phyloP scores from a whole-genome alignment of 768 basidiomycete species.

The Phlegmacium glaucopus region DNA sequence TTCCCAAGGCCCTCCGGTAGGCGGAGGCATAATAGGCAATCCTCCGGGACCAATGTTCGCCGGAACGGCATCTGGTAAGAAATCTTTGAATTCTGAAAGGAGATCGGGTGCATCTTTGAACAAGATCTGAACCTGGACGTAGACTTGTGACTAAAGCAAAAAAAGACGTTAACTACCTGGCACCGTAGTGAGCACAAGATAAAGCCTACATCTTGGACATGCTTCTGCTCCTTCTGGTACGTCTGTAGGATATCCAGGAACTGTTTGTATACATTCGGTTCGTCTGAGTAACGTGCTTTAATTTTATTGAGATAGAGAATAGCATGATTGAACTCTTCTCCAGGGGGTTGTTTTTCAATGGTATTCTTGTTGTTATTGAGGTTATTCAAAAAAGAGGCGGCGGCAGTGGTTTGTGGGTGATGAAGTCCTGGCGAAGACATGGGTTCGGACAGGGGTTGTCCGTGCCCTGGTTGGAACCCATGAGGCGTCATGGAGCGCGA shows the following conservation, averaged over 20 bases:
- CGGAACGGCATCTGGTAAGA: slow-evolving; percentile 63
- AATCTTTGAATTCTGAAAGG: slow-evolving; percentile 77
- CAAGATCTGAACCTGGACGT: slow-evolving; percentile 72
- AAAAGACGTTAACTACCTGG: slow-evolving; percentile 4
- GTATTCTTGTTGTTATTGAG: slow-evolving; percentile 46
- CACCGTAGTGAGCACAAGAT: not conserved
- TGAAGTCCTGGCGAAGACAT: slow-evolving; percentile 45
- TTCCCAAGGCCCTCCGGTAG: slow-evolving; percentile 36
- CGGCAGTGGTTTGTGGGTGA: slow-evolving; percentile 49
- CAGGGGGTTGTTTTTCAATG: slow-evolving; percentile 49
- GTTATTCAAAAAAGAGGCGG: slow-evolving; percentile 64
- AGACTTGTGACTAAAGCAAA: slow-evolving; percentile 61
- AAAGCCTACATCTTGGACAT: slow-evolving; percentile 64
- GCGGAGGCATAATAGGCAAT: slow-evolving; percentile 49
- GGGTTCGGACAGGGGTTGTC: slow-evolving; percentile 34
- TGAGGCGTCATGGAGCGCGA: slow-evolving; percentile 58
- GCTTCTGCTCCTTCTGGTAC: slow-evolving; percentile 81
- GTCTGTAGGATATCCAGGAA: slow-evolving; percentile 87
- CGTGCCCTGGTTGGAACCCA: slow-evolving; percentile 36
- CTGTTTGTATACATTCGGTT: slow-evolving; percentile 90
- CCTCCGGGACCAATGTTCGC: slow-evolving; percentile 37
- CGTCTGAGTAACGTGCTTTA: slow-evolving; percentile 84
- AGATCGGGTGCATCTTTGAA: slow-evolving; percentile 83
- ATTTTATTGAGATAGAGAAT: slow-evolving; percentile 99
- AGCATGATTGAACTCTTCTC: slow-evolving; percentile 90